Evolutionary conservation across 768 basidiomycete genomes (phyloP), one percentile per base, ranked within the genome.

Genomic region (Kondoa malvinella): DNA sequence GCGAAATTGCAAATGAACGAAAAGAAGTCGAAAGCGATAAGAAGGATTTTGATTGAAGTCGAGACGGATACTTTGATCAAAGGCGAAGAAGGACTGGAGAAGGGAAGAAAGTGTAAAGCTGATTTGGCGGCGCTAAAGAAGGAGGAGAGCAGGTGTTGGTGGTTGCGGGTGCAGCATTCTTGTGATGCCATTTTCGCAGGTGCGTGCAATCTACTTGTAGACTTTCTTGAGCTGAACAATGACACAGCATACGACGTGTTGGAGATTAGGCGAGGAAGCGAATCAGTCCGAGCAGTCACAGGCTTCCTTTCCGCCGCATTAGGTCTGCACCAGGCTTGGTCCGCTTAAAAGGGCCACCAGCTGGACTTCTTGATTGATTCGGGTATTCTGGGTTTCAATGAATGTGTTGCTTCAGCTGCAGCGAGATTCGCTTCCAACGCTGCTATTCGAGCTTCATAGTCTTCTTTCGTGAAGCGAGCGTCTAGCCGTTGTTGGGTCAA

Each of bases 141-240:
- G 17, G 32, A 63, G 15, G 16, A 31, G 27, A 63, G 26, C 16
- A 33, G 15, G 15, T 3, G n/a, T 17, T 63, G 61, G 61, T 63
- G 61, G 61, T 16, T 31, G 16, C 3, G 61, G 32, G 32, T 32
- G 3, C 27, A 21, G 15, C 30, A 31, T 27, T 4, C 3, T 33
- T 63, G 61, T 32, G 61, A 63, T 33, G 8, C 61, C 14, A 32
- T 63, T n/a, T 63, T 63, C 31, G 61, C 61, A 3, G 15, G 58
- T 60, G 14, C 15, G 58, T 31, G 8, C 8, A 26, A 14, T 31
- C 30, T 14, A 25, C 30, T 14, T 60, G 12, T 25, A 14, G 27
- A 12, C 40, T 8, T 21, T 50, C 21, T 8, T 8, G 12, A 4
- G 12, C 58, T 26, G n/a, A 31, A 4, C 30, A 14, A 14, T 31